These are phyloP conservation scores for Talaromyces sp. DNA, from an alignment of 2,329 filamentous ascomycete species.

Conservation along the genomic window DNA sequence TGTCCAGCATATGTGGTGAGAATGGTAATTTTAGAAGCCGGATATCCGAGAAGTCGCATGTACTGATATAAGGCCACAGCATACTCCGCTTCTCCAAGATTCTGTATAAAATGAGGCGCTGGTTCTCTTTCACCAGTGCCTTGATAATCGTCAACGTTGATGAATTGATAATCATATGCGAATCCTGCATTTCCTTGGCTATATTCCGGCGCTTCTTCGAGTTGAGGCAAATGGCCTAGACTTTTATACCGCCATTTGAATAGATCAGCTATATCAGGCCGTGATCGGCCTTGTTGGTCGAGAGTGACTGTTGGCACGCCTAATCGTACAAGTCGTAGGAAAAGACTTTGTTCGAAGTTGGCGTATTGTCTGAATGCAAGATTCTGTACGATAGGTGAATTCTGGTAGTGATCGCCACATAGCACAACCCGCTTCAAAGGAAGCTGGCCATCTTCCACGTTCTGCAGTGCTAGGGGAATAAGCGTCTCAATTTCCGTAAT, in stretches of 20 bases:
- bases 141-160: conserved; percentile 92
- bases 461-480: conserved; percentile 89
- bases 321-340: conserved; percentile 82
- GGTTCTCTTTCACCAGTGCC: conserved; percentile 84
- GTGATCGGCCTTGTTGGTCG: conserved; percentile 88
- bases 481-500: conserved; percentile 98
- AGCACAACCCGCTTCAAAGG: conserved; percentile 83
- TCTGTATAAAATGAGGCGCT: conserved; percentile 91
- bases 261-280: conserved; percentile 79
- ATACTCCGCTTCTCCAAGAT: conserved; percentile 94
- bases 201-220: conserved; percentile 68
- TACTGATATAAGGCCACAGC: conserved; percentile 94
- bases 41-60: conserved; percentile 93
- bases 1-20: conserved; percentile 93
- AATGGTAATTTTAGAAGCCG: conserved; percentile 77
- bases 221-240: conserved; percentile 73
- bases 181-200: conserved; percentile 83
- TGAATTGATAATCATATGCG: conserved; percentile 92
- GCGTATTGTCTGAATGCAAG: conserved; percentile 91
- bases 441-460: conserved; percentile 67
- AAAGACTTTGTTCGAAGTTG: conserved; percentile 92
- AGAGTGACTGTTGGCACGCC: conserved; percentile 88
- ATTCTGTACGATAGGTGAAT: conserved; percentile 93
- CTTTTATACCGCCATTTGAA: conserved; percentile 91
- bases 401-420: conserved; percentile 93